These are phyloP conservation scores for Cyberlindnera nakhonratchasimensis DNA, from an alignment of 805 yeast species.

Conservation along the genomic window DNA sequence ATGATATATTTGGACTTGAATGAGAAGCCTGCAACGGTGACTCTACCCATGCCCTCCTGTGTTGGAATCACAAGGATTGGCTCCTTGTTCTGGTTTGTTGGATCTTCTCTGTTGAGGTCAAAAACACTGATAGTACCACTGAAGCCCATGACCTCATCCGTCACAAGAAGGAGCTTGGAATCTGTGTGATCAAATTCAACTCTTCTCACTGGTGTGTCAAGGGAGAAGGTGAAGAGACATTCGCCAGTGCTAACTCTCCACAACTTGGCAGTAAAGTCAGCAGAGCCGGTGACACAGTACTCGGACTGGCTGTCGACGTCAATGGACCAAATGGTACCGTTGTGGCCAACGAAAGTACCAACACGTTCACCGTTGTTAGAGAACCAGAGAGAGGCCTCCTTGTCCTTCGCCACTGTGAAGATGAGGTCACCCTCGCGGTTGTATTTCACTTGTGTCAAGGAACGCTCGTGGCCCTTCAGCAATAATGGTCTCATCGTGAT, in stretches of 20 bases:
- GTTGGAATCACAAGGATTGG: conserved; percentile 62
- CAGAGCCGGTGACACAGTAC: conserved; percentile 81
- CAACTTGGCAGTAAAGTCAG: conserved; percentile 79
- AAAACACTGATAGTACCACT: conserved; percentile 72
- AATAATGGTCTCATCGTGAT: conserved; percentile 57
- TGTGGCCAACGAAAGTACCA: conserved; percentile 87
- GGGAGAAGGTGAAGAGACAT: conserved; percentile 65
- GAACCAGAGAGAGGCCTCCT: conserved; percentile 87
- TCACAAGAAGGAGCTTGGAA: conserved; percentile 63
- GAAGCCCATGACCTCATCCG: conserved; percentile 91
- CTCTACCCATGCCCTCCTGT: conserved; percentile 56
- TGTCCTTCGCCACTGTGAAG: conserved; percentile 90
- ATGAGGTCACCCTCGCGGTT: conserved; percentile 94
- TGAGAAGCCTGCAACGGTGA: conserved; percentile 85
- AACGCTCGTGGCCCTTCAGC: conserved; percentile 95
- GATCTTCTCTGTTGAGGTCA: conserved; percentile 52
- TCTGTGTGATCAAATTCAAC: conserved; percentile 82
- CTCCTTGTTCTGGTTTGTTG: conserved; percentile 43
- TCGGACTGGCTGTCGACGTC: conserved; percentile 74
- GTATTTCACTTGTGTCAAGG: conserved; percentile 92
- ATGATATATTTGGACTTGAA: conserved; percentile 69
- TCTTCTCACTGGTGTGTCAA: conserved; percentile 84
- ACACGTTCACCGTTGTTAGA: conserved; percentile 94
- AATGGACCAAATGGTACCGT: conserved; percentile 93
- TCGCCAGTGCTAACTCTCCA: conserved; percentile 84